Evolutionary conservation across 2,329 filamentous ascomycete species (phyloP).

Genomic region (Colletotrichum spinosum): DNA sequence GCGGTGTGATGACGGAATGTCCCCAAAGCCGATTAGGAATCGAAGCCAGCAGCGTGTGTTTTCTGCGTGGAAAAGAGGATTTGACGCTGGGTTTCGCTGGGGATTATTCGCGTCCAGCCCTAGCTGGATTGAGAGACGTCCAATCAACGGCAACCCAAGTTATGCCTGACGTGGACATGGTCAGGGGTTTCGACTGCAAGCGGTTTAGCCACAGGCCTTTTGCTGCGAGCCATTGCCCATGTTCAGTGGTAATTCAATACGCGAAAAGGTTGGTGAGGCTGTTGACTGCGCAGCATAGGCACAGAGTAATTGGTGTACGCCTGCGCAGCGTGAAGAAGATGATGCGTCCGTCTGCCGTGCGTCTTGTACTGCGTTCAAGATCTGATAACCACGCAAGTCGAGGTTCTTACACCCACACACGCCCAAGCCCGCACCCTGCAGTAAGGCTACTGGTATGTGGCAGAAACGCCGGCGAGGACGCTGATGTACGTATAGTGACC

Average conservation of each 20-base stretch:
- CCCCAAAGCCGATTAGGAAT: not conserved
- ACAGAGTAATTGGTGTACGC: too few species aligned
- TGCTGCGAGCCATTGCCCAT: slow-evolving; percentile 4
- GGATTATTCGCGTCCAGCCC: slow-evolving; percentile 28
- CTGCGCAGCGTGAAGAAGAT: too few species aligned
- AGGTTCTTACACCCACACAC: not conserved
- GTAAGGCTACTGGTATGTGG: too few species aligned
- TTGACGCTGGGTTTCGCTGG: slow-evolving; percentile 2
- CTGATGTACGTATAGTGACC: not conserved
- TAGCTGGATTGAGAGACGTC: slow-evolving; percentile 14
- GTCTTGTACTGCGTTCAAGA: not conserved
- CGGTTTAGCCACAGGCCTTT: slow-evolving; percentile 11
- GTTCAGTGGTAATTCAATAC: not conserved
- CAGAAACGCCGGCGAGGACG: not conserved
- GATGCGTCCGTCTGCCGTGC: slow-evolving; percentile 6
- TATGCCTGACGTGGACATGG: slow-evolving; percentile 27
- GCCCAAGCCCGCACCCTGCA: too few species aligned
- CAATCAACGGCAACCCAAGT: slow-evolving; percentile 13
- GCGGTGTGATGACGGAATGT: not conserved
- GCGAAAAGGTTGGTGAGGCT: too few species aligned
- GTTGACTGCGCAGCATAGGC: too few species aligned
- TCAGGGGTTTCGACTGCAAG: slow-evolving; percentile 18
- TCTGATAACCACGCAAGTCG: not conserved
- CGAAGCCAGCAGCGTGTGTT: slow-evolving; percentile 3
- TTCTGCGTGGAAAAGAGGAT: slow-evolving; percentile 14